Evolutionary conservation across 2,329 filamentous ascomycete species (phyloP), one percentile per base, ranked within the genome.

Genomic region (Trichoderma cornu-damae): DNA sequence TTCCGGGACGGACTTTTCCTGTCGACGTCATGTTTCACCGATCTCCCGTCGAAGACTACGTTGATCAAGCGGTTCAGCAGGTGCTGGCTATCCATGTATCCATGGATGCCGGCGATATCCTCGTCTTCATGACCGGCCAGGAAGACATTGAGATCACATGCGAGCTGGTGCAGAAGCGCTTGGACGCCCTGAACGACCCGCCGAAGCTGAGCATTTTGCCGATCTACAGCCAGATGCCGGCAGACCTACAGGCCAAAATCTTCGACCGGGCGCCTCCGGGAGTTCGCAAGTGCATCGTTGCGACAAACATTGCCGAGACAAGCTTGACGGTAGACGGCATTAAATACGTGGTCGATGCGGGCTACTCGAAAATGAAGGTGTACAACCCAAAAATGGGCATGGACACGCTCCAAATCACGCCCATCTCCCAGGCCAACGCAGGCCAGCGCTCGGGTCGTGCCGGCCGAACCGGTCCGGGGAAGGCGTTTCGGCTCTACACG

Each of bases 351-450:
- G 94, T 99, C 4, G 94, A 99, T 70, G 86, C 90, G 1, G 94
- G 94, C 0, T 99, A 93, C 72, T 96, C 91, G 2, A 99, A 99
- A 71, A 83, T 97, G 69, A 99, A 99, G 70, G 94, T 99, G 4
- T 99, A 97, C 74, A 99, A 99, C 67, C 92, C 94, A 5, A 89
- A 92, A 53, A 97, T 99, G 90, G 94, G 94, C 58, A 99, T 99
- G 94, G 94, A 99, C 68, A 96, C 93, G 0, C 82, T 99, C 12
- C 94, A 97, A 68, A 96, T 99, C 64, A 99, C 94, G 0, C 94
- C 94, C 0, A 95, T 99, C 53, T 96, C 92, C 2, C 94, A 99
- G 70, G 94, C 94, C 64, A 99, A 99, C 70, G 88, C 91, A 4
- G 91, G 89, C 3, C 94, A 99, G 69, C 85, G 94, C 66, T 93